A percentile compares a stretch with the other conserved stretches of the same genome.
phyloP scores from a whole-genome alignment of 2,329 filamentous ascomycete species.

The Talaromyces marneffei region DNA sequence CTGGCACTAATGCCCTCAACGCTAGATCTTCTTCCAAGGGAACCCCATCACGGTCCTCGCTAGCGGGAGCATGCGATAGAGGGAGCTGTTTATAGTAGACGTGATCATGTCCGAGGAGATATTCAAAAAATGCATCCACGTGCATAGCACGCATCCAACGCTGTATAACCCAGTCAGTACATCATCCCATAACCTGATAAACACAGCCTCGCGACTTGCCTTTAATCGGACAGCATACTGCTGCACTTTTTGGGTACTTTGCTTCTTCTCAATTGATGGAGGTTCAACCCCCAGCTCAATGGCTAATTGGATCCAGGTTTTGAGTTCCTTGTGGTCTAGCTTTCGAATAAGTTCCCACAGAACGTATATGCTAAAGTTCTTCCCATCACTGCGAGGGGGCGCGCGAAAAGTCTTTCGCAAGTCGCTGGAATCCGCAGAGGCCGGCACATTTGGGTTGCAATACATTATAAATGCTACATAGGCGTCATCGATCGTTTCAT shows the following conservation, averaged over 20 bases:
- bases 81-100: conserved; percentile 76
- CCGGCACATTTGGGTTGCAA: conserved; percentile 76
- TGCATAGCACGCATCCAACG: conserved; percentile 98
- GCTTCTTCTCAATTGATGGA: conserved; percentile 72
- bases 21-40: conserved; percentile 83
- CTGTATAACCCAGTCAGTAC: conserved; percentile 43
- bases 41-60: conserved; percentile 70
- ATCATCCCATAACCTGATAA: neutral
- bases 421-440: conserved; percentile 62
- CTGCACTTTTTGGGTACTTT: conserved; percentile 88
- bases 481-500: conserved; percentile 69
- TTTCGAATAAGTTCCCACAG: conserved; percentile 73
- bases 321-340: conserved; percentile 75
- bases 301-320: conserved; percentile 86
- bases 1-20: conserved; percentile 73
- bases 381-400: conserved; percentile 81
- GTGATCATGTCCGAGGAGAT: conserved; percentile 70
- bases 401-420: conserved; percentile 70
- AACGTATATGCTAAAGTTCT: conserved; percentile 71
- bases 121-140: conserved; percentile 91
- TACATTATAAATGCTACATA: conserved; percentile 82
- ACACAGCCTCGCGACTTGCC: conserved; percentile 41
- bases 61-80: conserved; percentile 55
- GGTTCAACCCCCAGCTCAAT: conserved; percentile 83
- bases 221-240: conserved; percentile 91